These are phyloP conservation scores for Carpinus fangiana DNA, from an alignment of 306 rosid genomes.

Conservation along the genomic window DNA sequence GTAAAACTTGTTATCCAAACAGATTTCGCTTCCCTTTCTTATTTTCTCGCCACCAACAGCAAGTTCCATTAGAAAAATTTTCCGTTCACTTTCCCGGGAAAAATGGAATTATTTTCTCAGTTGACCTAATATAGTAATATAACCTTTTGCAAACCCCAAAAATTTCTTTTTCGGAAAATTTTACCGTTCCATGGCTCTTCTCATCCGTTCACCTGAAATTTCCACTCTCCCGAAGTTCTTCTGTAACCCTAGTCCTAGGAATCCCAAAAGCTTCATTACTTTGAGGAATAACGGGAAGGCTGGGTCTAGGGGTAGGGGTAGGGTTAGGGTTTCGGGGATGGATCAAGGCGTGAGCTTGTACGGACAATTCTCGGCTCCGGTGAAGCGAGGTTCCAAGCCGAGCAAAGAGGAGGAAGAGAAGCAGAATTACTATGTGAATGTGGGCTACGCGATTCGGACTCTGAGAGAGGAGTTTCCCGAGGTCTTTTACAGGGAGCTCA, in stretches of 20 bases:
- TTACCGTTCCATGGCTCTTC: conserved; percentile 53
- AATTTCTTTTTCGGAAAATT: neutral
- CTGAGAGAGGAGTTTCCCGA: conserved; percentile 78
- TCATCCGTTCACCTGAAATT: conserved; percentile 48
- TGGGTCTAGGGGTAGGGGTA: conserved; percentile 38
- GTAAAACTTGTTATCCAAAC: conserved; percentile 31
- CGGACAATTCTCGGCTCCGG: conserved; percentile 66
- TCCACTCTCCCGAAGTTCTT: conserved; percentile 27
- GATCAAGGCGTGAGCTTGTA: conserved; percentile 37
- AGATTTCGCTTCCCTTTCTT: conserved; percentile 15
- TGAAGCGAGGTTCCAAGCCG: conserved; percentile 59
- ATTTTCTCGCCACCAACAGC: conserved; percentile 17
- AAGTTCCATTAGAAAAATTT: neutral
- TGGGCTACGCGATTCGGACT: conserved; percentile 82
- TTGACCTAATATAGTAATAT: neutral
- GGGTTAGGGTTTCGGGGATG: conserved; percentile 39
- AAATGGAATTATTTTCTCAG: conserved; percentile 21
- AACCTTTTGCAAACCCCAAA: neutral
- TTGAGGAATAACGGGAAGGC: conserved; percentile 25
- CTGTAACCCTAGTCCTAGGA: conserved; percentile 33
- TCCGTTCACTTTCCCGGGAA: conserved; percentile 17
- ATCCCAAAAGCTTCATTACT: conserved; percentile 38
- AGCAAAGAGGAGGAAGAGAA: conserved; percentile 73
- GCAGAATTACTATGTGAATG: conserved; percentile 70
- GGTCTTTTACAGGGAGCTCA: conserved; percentile 68